Percentiles rank a stretch among this genome's conserved stretches.
phyloP scores from a whole-genome alignment of 176 grass and related monocot species.

The Typha latifolia region DNA sequence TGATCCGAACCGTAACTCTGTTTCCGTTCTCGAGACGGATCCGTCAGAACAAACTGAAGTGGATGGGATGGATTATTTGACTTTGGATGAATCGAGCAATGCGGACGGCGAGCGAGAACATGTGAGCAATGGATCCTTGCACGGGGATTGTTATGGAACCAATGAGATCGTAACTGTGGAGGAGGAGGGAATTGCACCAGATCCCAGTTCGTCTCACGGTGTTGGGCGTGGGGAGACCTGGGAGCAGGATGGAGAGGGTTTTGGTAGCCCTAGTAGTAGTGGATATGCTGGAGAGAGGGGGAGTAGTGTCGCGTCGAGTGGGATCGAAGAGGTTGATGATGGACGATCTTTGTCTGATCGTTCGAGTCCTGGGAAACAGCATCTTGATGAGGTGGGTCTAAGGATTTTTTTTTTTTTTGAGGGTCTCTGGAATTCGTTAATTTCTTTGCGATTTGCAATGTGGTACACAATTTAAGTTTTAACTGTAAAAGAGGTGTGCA shows the following conservation, averaged over 20 bases:
- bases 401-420: background rate
- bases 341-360: constrained; percentile 17
- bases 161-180: constrained; percentile 30
- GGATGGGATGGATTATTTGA: constrained; percentile 15
- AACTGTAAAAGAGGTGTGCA: background rate
- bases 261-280: constrained; percentile 77
- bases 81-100: constrained; percentile 6
- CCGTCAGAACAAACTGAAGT: background rate
- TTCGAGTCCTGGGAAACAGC: constrained; percentile 61
- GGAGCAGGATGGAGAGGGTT: constrained; percentile 28
- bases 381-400: constrained; percentile 51
- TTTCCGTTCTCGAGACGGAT: background rate
- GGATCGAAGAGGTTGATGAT: constrained; percentile 33
- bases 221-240: constrained; percentile 28
- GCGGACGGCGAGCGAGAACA: background rate
- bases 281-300: constrained; percentile 87
- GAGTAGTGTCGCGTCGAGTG: constrained; percentile 68
- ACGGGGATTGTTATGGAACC: constrained; percentile 38
- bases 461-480: background rate
- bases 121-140: constrained; percentile 32
- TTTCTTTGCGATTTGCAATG: background rate
- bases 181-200: constrained; percentile 26
- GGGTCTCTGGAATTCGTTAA: background rate
- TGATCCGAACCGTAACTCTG: constrained; percentile 31
- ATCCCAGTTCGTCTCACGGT: constrained; percentile 7